These are phyloP conservation scores for Favolaschia claudopus DNA, from an alignment of 768 basidiomycete genomes.

Conservation along the genomic window DNA sequence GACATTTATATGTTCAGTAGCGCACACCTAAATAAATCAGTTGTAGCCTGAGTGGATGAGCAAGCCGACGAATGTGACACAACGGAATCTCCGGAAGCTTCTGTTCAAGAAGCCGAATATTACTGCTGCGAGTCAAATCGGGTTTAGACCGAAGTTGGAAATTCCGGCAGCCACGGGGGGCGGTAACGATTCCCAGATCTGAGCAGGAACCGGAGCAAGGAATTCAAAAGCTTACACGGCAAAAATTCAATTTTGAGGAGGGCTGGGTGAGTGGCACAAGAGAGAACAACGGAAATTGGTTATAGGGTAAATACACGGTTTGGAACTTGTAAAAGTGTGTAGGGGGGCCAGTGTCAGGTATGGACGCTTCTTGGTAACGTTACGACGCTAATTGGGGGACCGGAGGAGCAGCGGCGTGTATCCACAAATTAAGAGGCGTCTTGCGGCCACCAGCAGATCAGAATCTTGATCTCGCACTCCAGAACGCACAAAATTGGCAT, in stretches of 20 bases:
- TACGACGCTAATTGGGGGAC: constrained; percentile 46
- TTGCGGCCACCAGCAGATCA: constrained; percentile 46
- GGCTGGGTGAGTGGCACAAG: constrained; percentile 7
- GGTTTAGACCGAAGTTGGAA: constrained; percentile 20
- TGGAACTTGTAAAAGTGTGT: constrained; percentile 36
- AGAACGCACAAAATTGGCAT: constrained; percentile 47
- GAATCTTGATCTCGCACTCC: constrained; percentile 49
- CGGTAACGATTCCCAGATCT: constrained; percentile 23
- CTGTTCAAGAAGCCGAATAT: constrained; percentile 21
- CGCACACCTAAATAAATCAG: constrained; percentile 21
- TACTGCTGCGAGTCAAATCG: constrained; percentile 15
- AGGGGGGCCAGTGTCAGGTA: constrained; percentile 37
- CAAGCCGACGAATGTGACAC: constrained; percentile 11
- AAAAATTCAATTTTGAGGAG: constrained; percentile 26
- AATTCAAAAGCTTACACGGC: constrained; percentile 22
- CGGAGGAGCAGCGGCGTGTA: constrained; percentile 46
- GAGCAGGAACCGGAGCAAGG: constrained; percentile 13
- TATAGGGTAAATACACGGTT: neutral
- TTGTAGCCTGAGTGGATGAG: neutral
- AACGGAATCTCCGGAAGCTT: constrained; percentile 20
- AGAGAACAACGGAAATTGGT: constrained; percentile 27
- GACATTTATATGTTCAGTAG: neutral
- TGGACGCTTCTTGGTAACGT: constrained; percentile 51
- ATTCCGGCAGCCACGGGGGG: constrained; percentile 23
- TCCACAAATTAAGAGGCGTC: constrained; percentile 38